phyloP scores from a whole-genome alignment of 352 stramenopile genomes.

The Thraustochytrium sp. region DNA sequence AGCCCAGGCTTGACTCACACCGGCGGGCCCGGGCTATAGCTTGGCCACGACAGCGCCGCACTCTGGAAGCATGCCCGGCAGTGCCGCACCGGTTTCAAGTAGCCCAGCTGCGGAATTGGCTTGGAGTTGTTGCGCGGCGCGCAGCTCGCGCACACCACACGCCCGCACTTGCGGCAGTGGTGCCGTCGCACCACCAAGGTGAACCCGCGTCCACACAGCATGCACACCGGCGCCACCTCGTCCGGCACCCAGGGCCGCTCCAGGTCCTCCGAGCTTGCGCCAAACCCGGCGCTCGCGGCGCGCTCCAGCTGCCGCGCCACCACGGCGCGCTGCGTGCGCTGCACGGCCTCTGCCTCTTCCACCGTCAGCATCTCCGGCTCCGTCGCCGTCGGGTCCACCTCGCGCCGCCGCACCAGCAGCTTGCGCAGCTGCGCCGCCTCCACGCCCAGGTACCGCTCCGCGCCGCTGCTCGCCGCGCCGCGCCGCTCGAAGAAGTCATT shows the following conservation, averaged over 20 bases:
- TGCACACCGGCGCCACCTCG: neutral
- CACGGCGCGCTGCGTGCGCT: neutral
- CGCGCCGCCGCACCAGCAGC: neutral
- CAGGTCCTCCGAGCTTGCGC: neutral
- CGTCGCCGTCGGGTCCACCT: neutral
- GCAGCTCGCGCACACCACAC: neutral
- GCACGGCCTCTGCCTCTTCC: neutral
- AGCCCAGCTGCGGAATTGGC: constrained; percentile 35
- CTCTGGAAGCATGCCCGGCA: constrained; percentile 30
- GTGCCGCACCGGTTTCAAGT: constrained; percentile 24
- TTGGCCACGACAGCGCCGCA: neutral
- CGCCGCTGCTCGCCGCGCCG: neutral
- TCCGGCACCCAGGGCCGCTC: constrained; percentile 34
- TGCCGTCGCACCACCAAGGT: constrained; percentile 8
- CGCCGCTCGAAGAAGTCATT: neutral
- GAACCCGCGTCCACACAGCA: constrained; percentile 21
- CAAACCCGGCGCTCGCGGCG: neutral
- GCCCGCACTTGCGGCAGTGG: constrained; percentile 29
- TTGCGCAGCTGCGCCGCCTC: neutral
- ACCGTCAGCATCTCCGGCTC: neutral
- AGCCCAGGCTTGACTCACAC: neutral
- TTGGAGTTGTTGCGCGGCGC: constrained; percentile 33
- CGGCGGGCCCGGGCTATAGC: neutral
- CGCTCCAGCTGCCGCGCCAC: neutral
- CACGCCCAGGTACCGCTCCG: neutral